Conservation (phyloP, 2,329 filamentous ascomycete genomes). For the Xylaria sp. region DNA sequence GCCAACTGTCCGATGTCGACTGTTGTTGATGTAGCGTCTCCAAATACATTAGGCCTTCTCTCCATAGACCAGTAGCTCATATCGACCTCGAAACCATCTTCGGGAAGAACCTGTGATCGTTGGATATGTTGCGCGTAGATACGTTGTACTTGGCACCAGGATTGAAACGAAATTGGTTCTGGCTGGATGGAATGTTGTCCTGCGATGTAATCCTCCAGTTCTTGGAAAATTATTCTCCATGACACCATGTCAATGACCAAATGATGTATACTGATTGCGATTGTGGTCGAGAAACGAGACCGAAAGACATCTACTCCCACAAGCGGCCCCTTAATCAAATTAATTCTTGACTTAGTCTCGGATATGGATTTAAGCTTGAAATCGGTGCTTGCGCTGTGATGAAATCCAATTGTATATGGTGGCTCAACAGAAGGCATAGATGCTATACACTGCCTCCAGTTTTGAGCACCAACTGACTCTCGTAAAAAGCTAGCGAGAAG, state of each 20-base stretch:
- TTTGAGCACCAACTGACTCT: conserved; percentile 7
- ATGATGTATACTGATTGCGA: conserved; percentile 23
- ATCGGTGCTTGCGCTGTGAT: background rate
- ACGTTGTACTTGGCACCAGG: conserved; percentile 22
- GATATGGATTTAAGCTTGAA: conserved; percentile 13
- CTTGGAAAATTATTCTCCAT: conserved; percentile 27
- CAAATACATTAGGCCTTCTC: conserved; percentile 4
- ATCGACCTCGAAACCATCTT: conserved; percentile 5
- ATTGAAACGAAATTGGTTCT: conserved; percentile 22
- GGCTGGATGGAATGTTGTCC: conserved; percentile 1
- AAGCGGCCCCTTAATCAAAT: conserved; percentile 8
- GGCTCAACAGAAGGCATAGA: conserved; percentile 1
- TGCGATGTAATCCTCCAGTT: conserved; percentile 16
- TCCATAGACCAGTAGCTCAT: conserved; percentile 17
- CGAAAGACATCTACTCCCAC: conserved; percentile 19
- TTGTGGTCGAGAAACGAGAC: conserved; percentile 9
- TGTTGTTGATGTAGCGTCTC: conserved; percentile 14
- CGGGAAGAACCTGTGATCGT: conserved; percentile 11
- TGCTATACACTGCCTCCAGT: conserved; percentile 14
- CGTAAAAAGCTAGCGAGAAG: conserved; percentile 3
- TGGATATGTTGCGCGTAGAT: conserved; percentile 19
- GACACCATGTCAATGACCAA: conserved; percentile 24
- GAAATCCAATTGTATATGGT: conserved; percentile 14
- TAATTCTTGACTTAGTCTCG: conserved; percentile 10
- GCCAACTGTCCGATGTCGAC: conserved; percentile 1